phyloP scores from a whole-genome alignment of 495 filamentous ascomycete species.

The Xylaria longipes region DNA sequence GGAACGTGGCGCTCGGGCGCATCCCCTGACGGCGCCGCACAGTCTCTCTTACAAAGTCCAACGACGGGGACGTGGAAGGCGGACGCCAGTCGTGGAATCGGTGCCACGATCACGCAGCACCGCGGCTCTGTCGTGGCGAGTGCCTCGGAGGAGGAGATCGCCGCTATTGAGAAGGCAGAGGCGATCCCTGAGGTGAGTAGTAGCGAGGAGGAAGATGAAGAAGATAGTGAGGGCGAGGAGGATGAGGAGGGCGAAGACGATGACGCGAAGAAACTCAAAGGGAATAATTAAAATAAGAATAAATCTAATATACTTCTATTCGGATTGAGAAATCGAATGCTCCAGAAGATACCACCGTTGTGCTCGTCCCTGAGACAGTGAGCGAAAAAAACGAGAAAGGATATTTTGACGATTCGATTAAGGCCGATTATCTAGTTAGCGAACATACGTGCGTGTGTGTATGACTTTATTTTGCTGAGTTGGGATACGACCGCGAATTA shows the following conservation, averaged over 20 bases:
- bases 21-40: constrained; percentile 21
- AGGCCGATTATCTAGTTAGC: neutral
- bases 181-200: constrained; percentile 45
- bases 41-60: constrained; percentile 50
- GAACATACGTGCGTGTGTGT: neutral
- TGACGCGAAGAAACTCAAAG: constrained; percentile 22
- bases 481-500: neutral
- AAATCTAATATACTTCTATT: neutral
- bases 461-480: neutral
- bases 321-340: neutral
- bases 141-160: constrained; percentile 46
- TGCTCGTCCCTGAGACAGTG: neutral
- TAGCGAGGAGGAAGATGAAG: constrained; percentile 32
- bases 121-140: constrained; percentile 35
- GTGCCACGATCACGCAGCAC: constrained; percentile 42
- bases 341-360: neutral
- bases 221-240: constrained; percentile 25
- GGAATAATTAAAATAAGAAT: constrained; percentile 11
- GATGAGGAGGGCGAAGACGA: constrained; percentile 38
- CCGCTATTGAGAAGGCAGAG: constrained; percentile 46
- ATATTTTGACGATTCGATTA: neutral
- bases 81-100: constrained; percentile 36
- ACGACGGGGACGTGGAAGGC: constrained; percentile 54
- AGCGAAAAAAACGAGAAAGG: neutral
- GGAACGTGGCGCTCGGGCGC: constrained; percentile 39